These are phyloP conservation scores for Nemania serpens DNA, from an alignment of 2,329 filamentous ascomycete genomes.

Conservation along the genomic window DNA sequence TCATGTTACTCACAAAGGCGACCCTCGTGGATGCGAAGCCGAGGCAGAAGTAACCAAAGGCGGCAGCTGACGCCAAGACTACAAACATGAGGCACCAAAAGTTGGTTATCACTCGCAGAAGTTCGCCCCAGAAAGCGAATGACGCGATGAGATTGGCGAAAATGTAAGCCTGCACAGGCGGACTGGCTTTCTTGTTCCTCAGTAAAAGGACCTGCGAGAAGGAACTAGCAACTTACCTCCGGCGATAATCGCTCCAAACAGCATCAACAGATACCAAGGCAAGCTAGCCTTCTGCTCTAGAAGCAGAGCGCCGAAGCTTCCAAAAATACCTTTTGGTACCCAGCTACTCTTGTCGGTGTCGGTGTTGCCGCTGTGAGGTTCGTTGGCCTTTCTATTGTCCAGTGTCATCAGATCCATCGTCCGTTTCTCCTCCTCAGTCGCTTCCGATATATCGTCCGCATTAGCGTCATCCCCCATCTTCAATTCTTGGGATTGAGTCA, in stretches of 20 bases:
- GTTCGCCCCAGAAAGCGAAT: conserved; percentile 35
- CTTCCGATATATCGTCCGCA: conserved; percentile 40
- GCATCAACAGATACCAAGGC: conserved; percentile 39
- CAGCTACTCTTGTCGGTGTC: conserved; percentile 13
- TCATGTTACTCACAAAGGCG: conserved; percentile 43
- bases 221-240: conserved; percentile 34
- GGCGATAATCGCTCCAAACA: conserved; percentile 42
- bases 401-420: conserved; percentile 47
- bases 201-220: conserved; percentile 10
- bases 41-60: conserved; percentile 58
- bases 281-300: conserved; percentile 38
- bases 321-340: conserved; percentile 32
- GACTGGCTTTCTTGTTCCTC: conserved; percentile 40
- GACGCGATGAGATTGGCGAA: conserved; percentile 57
- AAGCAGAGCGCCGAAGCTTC: conserved; percentile 38
- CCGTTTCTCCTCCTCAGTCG: conserved; percentile 42
- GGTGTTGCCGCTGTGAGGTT: not conserved
- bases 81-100: conserved; percentile 72
- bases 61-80: conserved; percentile 57
- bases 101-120: conserved; percentile 42
- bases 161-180: conserved; percentile 59
- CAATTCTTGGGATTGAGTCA: conserved; percentile 67
- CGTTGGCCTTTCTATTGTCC: conserved; percentile 46
- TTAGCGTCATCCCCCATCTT: conserved; percentile 52
- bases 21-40: conserved; percentile 52